Base-by-base conservation (phyloP, 805 yeast species). In the Barnettozyma californica region DNA sequence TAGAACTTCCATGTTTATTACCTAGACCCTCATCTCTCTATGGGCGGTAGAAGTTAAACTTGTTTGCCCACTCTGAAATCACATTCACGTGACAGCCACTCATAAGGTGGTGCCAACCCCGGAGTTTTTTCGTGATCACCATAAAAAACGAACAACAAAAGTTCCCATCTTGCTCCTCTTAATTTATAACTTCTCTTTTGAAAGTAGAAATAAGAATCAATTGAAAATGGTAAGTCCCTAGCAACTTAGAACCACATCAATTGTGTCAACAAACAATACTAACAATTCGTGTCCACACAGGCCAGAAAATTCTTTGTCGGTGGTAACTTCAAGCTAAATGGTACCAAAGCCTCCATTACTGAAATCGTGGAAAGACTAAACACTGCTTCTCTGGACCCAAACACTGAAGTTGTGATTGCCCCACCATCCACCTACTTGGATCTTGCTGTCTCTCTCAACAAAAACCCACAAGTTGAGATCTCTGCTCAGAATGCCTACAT, bases 301-400 rank as follows among this genome's bases (percentile, higher is more conserved):
- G 83, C 95, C 69, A 87, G 96, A 75, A 80, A 78, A 72, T 94
- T 92, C 77, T 91, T 94, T 72, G 96, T 94, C 67, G 99, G 99
- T 64, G 99, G 99, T 67, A 94, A 94, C 90, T 92, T 94, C 82
- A 94, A 94, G 75, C 84, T 94, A 88, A 94, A 94, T 81, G 99
- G 99, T 68, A 75, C 95, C 67, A 84, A 83, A 74, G 80, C 78
- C 63, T 85, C 94, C 62, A 87, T 94, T 71, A 80, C 81, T 69
- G 73, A 80, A 60, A 91, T 94, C 67, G 84, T 92, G 55, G 91
- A 82, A 57, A 76, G 82, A 74, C 80, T 94, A 67, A 92, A 92
- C 80, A 68, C 72, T 47, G 85, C 95, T 57, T 75, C 80, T 45
- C 75, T 94, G 59, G 87, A 95, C 57, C 64, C 78, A 46, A 75